phyloP scores from a whole-genome alignment of 2,329 filamentous ascomycete genomes.

The Scopulariopsis brevicaulis region DNA sequence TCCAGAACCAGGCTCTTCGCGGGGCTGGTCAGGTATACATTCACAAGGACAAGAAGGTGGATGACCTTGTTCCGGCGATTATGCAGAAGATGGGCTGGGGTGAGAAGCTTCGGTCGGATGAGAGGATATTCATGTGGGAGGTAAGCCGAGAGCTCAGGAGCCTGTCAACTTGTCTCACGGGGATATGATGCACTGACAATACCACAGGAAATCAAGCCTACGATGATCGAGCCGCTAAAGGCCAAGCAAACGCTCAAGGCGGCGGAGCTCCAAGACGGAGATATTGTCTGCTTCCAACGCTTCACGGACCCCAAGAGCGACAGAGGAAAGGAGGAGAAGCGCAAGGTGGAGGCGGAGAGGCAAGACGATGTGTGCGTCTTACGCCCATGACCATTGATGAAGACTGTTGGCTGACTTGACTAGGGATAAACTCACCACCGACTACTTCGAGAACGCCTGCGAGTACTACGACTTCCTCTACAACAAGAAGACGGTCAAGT shows the following conservation, averaged over 20 bases:
- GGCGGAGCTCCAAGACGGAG: conserved; percentile 92
- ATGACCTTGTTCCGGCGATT: conserved; percentile 71
- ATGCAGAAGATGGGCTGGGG: conserved; percentile 79
- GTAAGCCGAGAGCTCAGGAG: conserved; percentile 21
- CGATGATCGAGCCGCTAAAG: conserved; percentile 94
- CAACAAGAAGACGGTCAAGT: conserved; percentile 69
- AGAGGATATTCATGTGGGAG: conserved; percentile 66
- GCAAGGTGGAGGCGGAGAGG: neutral
- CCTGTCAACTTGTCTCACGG: neutral
- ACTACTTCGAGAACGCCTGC: conserved; percentile 58
- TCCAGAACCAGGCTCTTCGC: conserved; percentile 59
- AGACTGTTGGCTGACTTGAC: neutral
- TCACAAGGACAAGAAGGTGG: conserved; percentile 75
- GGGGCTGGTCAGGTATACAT: conserved; percentile 83
- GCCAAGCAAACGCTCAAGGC: conserved; percentile 78
- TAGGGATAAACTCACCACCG: conserved; percentile 17
- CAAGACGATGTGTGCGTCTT: neutral
- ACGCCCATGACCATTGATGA: neutral
- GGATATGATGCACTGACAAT: neutral
- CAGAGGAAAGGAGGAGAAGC: conserved; percentile 1
- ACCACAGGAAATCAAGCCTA: conserved; percentile 78
- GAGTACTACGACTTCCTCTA: conserved; percentile 90
- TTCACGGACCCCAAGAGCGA: conserved; percentile 33
- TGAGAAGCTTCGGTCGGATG: conserved; percentile 53
- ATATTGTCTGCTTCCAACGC: conserved; percentile 90